Conservation (phyloP, 768 basidiomycete genomes). For the Kwoniella shandongensis region DNA sequence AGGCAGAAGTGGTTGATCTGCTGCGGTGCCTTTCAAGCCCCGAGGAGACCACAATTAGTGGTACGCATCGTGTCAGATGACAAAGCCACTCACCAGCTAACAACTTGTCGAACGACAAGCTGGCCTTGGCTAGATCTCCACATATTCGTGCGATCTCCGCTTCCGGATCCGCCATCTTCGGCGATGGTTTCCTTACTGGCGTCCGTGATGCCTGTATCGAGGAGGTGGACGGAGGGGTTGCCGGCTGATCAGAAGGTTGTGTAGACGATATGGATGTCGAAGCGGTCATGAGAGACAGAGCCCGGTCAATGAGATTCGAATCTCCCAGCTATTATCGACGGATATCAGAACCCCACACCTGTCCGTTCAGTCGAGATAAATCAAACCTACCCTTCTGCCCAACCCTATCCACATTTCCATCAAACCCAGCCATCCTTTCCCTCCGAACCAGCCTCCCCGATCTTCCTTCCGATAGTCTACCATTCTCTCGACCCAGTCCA, state of each 20-base stretch:
- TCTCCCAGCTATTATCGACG: conserved; percentile 25
- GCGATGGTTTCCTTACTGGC: background rate
- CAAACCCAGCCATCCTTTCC: conserved; percentile 37
- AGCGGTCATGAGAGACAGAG: conserved; percentile 22
- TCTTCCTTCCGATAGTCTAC: conserved; percentile 12
- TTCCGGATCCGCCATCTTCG: conserved; percentile 24
- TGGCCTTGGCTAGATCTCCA: conserved; percentile 28
- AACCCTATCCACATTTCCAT: conserved; percentile 45
- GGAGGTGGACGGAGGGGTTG: conserved; percentile 10
- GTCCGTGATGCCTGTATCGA: background rate
- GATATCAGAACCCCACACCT: background rate
- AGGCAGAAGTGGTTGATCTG: too few species aligned
- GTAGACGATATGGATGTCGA: conserved; percentile 3
- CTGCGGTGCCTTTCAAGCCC: too few species aligned
- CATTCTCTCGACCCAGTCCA: conserved; percentile 27
- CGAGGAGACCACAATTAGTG: too few species aligned
- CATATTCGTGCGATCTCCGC: conserved; percentile 15
- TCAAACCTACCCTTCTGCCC: conserved; percentile 37
- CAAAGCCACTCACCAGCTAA: background rate
- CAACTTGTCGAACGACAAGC: conserved; percentile 19
- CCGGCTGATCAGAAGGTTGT: background rate
- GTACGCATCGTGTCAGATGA: too few species aligned
- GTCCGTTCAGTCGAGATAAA: background rate
- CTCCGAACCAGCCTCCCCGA: conserved; percentile 28
- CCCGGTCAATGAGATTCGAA: conserved; percentile 30